Evolutionary conservation across 2,329 filamentous ascomycete species (phyloP).

Genomic region (Didymella pinodella): DNA sequence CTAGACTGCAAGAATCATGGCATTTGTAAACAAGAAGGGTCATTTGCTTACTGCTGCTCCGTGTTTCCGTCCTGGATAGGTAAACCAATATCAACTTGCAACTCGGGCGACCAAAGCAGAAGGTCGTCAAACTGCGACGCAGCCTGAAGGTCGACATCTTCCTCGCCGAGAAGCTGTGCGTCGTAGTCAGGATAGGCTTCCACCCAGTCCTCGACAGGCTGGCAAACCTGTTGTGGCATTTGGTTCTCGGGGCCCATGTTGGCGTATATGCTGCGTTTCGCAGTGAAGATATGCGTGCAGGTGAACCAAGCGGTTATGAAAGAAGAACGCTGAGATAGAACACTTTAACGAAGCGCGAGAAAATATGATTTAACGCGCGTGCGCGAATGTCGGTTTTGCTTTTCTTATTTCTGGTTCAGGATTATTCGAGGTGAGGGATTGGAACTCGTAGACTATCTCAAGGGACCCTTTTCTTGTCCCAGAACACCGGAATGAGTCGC

Average conservation of each 20-base stretch:
- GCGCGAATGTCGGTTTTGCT: too few relatives aligned
- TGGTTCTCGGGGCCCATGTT: neutral
- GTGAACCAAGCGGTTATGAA: neutral
- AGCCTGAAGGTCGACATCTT: neutral
- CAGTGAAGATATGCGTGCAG: neutral
- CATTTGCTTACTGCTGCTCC: neutral
- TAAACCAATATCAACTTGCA: neutral
- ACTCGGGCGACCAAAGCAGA: neutral
- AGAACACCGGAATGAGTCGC: neutral
- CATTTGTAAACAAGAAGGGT: neutral
- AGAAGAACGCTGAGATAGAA: neutral
- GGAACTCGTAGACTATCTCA: neutral
- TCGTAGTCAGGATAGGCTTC: neutral
- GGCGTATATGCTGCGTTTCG: neutral
- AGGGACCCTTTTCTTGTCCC: neutral
- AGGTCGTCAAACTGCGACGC: neutral
- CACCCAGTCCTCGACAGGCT: neutral
- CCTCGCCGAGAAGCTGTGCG: neutral
- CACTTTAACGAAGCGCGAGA: neutral
- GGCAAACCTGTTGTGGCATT: neutral
- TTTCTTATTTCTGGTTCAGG: neutral
- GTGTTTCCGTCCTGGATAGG: neutral
- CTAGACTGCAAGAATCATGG: neutral
- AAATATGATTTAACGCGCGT: neutral
- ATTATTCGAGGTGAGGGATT: neutral